Conservation (phyloP, 306 rosid species). For the Hylodesmum podocarpum region DNA sequence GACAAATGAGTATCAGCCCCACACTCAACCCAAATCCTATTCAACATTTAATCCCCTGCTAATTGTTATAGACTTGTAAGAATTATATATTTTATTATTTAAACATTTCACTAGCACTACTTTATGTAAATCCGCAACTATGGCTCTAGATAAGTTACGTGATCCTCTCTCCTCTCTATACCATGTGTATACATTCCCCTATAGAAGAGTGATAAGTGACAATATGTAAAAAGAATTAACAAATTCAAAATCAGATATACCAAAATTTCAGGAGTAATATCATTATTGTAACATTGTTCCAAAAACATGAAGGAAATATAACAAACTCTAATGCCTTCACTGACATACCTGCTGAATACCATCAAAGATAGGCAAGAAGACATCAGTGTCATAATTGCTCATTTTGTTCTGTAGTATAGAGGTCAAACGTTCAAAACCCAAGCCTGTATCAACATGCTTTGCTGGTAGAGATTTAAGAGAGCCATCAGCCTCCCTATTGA, state of each 20-base stretch:
- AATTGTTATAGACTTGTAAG: background rate
- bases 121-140: background rate
- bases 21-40: background rate
- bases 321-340: conserved; percentile 50
- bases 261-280: conserved; percentile 1
- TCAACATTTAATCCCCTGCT: background rate
- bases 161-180: background rate
- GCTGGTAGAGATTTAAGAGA: conserved; percentile 87
- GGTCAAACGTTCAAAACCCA: conserved; percentile 96
- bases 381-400: conserved; percentile 97
- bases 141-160: background rate
- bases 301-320: background rate
- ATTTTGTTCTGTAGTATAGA: conserved; percentile 83
- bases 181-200: background rate
- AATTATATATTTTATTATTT: background rate
- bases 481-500: conserved; percentile 88
- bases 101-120: background rate
- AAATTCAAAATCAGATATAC: conserved; percentile 14
- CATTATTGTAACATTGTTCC: background rate
- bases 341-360: conserved; percentile 80
- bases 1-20: background rate
- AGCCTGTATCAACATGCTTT: conserved; percentile 93
- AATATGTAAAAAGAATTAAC: background rate
- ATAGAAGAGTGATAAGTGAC: background rate
- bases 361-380: conserved; percentile 91